Percentiles rank a stretch among this genome's conserved stretches.
These are phyloP conservation scores for Claviceps spartinae DNA, from an alignment of 2,329 filamentous ascomycete genomes.

Conservation along the genomic window DNA sequence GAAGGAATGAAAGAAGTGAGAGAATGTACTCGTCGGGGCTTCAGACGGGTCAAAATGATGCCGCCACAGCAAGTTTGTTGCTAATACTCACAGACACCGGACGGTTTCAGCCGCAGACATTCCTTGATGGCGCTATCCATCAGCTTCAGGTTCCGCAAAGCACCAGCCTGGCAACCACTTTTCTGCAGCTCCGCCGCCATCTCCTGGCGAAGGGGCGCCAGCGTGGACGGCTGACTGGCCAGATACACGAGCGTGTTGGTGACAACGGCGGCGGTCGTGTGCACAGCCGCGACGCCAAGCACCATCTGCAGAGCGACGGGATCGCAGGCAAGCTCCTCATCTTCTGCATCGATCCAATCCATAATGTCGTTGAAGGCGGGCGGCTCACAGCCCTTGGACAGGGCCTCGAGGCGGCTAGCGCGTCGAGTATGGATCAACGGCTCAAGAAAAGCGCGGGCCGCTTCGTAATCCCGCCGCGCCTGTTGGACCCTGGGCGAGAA, in stretches of 20 bases:
- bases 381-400: background rate
- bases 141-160: conserved; percentile 6
- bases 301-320: conserved; percentile 8
- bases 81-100: conserved; percentile 5
- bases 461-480: conserved; percentile 5
- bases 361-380: conserved; percentile 6
- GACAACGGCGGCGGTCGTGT: conserved; percentile 5
- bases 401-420: conserved; percentile 1
- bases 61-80: background rate
- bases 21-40: too few species aligned
- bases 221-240: conserved; percentile 2
- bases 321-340: conserved; percentile 5
- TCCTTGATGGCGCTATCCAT: conserved; percentile 7
- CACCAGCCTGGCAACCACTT: conserved; percentile 4
- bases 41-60: too few species aligned
- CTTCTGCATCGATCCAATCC: conserved; percentile 8
- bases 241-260: conserved; percentile 6
- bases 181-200: conserved; percentile 1
- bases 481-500: conserved; percentile 3
- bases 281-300: conserved; percentile 6
- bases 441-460: conserved; percentile 6
- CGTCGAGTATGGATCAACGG: conserved; percentile 5
- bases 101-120: conserved; percentile 6
- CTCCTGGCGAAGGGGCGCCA: conserved; percentile 4
- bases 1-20: too few species aligned